Evolutionary conservation across 306 rosid species (phyloP).

Genomic region (Lupinus albus): DNA sequence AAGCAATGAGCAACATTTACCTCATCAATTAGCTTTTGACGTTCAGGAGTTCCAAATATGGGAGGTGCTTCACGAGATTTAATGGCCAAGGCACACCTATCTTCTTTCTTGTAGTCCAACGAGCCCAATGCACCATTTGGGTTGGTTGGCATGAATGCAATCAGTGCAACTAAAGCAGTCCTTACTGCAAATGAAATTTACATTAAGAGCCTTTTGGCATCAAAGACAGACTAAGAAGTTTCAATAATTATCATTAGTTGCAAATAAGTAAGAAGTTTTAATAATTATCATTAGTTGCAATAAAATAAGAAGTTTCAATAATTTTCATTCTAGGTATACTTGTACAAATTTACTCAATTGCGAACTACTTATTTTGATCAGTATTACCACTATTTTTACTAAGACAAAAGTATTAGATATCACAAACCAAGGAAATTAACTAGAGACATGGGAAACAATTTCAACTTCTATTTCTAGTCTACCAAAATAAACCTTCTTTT

Average conservation of each 20-base stretch:
- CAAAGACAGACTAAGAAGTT: constrained; percentile 13
- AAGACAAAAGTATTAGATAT: background rate
- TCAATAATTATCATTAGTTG: background rate
- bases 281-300: background rate
- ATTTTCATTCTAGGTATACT: background rate
- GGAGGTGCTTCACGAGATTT: constrained; percentile 76
- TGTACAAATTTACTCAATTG: background rate
- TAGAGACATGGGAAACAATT: background rate
- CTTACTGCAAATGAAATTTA: constrained; percentile 60
- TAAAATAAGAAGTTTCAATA: too few species aligned
- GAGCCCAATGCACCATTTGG: constrained; percentile 99
- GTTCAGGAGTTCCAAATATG: constrained; percentile 73
- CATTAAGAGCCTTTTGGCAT: constrained; percentile 29
- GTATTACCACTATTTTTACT: background rate
- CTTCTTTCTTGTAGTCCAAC: constrained; percentile 88
- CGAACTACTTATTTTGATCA: constrained; percentile 25
- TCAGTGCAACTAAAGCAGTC: constrained; percentile 91
- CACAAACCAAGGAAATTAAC: background rate
- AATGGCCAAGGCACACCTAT: constrained; percentile 73
- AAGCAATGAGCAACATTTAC: constrained; percentile 37
- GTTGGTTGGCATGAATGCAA: constrained; percentile 96
- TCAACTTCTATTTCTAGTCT: background rate
- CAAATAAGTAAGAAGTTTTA: too few species aligned
- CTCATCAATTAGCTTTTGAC: constrained; percentile 81
- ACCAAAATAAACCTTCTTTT: background rate